Conservation (phyloP, 495 filamentous ascomycete genomes). For the Penicillium ucsense region DNA sequence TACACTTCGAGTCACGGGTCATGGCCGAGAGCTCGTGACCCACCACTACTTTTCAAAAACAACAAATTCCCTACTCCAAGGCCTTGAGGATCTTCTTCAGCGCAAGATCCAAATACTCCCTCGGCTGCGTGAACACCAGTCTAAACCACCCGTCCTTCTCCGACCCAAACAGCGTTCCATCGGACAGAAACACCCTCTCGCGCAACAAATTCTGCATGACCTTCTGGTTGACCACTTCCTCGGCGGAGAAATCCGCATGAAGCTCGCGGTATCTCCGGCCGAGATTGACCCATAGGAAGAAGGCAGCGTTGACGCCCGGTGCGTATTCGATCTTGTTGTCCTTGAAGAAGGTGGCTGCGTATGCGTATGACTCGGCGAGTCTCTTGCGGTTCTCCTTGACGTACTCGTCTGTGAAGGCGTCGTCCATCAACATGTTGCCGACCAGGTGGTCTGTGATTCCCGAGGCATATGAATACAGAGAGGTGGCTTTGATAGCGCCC, state of each 20-base stretch:
- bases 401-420: conserved; percentile 35
- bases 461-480: conserved; percentile 38
- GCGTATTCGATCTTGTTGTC: conserved; percentile 32
- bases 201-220: conserved; percentile 25
- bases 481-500: conserved; percentile 24
- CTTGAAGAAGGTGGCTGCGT: conserved; percentile 26
- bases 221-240: conserved; percentile 10
- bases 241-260: conserved; percentile 16
- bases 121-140: conserved; percentile 38
- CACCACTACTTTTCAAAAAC: too few species aligned
- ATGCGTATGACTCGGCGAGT: conserved; percentile 26
- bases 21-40: too few species aligned
- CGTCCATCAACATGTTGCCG: conserved; percentile 37
- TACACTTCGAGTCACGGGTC: too few species aligned
- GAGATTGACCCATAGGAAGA: conserved; percentile 55
- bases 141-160: conserved; percentile 43
- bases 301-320: conserved; percentile 35
- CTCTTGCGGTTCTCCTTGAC: conserved; percentile 28
- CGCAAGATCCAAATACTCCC: conserved; percentile 28
- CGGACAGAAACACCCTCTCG: conserved; percentile 36
- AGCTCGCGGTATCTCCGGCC: conserved; percentile 24
- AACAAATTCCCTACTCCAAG: background rate
- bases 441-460: conserved; percentile 35
- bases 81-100: conserved; percentile 30
- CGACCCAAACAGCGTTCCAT: conserved; percentile 31